These are phyloP conservation scores for Erysimum cheiranthoides DNA, from an alignment of 345 rosid species.

Conservation along the genomic window DNA sequence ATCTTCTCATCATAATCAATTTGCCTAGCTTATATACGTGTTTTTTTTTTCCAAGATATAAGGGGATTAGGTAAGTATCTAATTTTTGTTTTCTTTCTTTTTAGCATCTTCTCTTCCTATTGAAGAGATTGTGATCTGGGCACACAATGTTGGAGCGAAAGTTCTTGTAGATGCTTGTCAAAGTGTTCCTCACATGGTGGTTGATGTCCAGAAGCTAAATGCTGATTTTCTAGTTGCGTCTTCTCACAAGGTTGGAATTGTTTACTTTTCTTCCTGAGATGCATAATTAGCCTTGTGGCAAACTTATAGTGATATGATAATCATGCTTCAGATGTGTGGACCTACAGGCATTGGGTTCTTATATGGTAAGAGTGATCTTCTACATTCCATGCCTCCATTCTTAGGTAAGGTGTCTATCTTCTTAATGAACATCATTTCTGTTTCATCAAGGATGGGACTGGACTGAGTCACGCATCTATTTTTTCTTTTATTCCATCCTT, in stretches of 20 bases:
- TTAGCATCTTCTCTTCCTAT: constrained; percentile 83
- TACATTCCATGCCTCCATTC: constrained; percentile 92
- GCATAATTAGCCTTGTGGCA: constrained; percentile 38
- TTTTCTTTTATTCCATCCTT: constrained; percentile 1
- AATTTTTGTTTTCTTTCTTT: constrained; percentile 7
- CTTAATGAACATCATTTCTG: neutral
- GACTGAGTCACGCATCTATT: neutral
- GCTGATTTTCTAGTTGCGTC: constrained; percentile 97
- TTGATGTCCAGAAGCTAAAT: constrained; percentile 80
- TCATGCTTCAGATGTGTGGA: constrained; percentile 99
- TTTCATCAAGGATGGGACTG: constrained; percentile 7
- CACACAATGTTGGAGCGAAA: constrained; percentile 78
- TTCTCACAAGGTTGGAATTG: constrained; percentile 86
- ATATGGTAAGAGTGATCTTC: constrained; percentile 77
- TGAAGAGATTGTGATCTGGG: constrained; percentile 72
- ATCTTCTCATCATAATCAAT: neutral
- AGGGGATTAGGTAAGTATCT: constrained; percentile 7
- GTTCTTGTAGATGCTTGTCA: constrained; percentile 96
- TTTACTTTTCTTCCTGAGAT: constrained; percentile 33
- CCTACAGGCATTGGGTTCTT: constrained; percentile 99
- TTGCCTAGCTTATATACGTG: neutral
- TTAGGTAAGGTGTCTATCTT: constrained; percentile 59
- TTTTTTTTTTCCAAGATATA: neutral
- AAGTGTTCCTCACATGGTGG: constrained; percentile 94
- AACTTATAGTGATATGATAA: constrained; percentile 69